Evolutionary conservation across 75 land plant species (phyloP).

Genomic region (Picea sitchensis): DNA sequence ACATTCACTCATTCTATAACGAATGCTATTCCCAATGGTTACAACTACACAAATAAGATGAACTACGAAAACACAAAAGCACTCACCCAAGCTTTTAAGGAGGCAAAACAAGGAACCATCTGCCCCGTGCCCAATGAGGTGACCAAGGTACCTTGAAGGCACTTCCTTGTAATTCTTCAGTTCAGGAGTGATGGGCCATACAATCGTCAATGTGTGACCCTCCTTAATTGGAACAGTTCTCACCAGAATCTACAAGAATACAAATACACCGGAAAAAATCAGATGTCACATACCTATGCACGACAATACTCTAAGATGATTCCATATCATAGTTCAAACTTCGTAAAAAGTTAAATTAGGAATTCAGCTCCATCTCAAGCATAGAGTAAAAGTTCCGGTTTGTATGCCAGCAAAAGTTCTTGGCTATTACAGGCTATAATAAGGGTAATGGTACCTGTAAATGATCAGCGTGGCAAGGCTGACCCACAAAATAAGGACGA

Average conservation of each 20-base stretch:
- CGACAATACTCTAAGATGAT: neutral
- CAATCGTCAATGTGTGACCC: slow-evolving; percentile 58
- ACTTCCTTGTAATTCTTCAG: slow-evolving; percentile 73
- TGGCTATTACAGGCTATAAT: neutral
- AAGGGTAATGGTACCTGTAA: slow-evolving; percentile 51
- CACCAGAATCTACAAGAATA: slow-evolving; percentile 66
- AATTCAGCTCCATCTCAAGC: neutral
- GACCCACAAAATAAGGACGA: slow-evolving; percentile 48
- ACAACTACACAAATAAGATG: too few species aligned
- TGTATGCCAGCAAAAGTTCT: neutral
- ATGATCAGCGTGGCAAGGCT: slow-evolving; percentile 77
- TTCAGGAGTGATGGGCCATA: slow-evolving; percentile 79
- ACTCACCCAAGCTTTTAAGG: slow-evolving; percentile 73
- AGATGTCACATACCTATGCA: neutral
- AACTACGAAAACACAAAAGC: neutral
- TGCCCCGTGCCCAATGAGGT: slow-evolving; percentile 96
- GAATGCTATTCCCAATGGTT: too few species aligned
- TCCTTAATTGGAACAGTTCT: slow-evolving; percentile 82
- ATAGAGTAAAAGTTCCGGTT: neutral
- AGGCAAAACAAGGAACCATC: slow-evolving; percentile 85
- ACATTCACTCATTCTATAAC: too few species aligned
- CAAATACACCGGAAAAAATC: neutral
- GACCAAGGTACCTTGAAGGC: slow-evolving; percentile 82
- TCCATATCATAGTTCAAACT: neutral
- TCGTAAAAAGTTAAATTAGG: neutral